A percentile compares a stretch with the other conserved stretches of the same genome.
phyloP scores from a whole-genome alignment of 495 filamentous ascomycete species.

The Penicillium argentinense region DNA sequence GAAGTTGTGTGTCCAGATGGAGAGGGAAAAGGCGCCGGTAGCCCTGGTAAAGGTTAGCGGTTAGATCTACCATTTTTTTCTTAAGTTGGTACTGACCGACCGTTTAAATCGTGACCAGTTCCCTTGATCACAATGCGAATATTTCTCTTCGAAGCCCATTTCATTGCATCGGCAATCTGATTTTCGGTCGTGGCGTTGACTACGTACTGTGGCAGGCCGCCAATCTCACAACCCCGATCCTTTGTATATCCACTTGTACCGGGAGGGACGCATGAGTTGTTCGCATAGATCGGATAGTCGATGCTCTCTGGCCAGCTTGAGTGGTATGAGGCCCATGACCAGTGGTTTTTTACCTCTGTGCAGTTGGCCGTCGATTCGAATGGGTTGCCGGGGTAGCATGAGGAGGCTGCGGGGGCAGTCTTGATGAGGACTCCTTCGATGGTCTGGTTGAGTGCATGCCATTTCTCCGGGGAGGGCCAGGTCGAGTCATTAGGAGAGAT shows the following conservation, averaged over 20 bases:
- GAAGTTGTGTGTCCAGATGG: constrained; percentile 50
- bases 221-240: constrained; percentile 21
- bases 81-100: constrained; percentile 38
- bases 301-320: constrained; percentile 20
- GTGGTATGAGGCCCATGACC: constrained; percentile 21
- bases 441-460: constrained; percentile 25
- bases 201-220: constrained; percentile 28
- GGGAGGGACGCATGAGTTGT: constrained; percentile 27
- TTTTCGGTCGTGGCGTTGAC: constrained; percentile 31
- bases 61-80: too few species aligned
- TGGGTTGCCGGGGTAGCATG: constrained; percentile 27
- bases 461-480: constrained; percentile 27
- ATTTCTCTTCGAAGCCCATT: constrained; percentile 51
- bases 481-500: constrained; percentile 15
- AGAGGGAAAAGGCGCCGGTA: constrained; percentile 47
- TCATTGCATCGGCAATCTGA: constrained; percentile 33
- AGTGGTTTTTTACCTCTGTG: constrained; percentile 20
- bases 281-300: constrained; percentile 22
- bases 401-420: constrained; percentile 23
- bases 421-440: constrained; percentile 18
- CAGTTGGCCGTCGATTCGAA: constrained; percentile 18
- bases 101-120: constrained; percentile 55
- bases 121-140: constrained; percentile 53
- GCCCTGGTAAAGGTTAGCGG: constrained; percentile 45
- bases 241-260: constrained; percentile 13